Percentiles rank a stretch among this genome's conserved stretches.
phyloP scores from a whole-genome alignment of 2,329 filamentous ascomycete species.

The Colletotrichum liriopes region DNA sequence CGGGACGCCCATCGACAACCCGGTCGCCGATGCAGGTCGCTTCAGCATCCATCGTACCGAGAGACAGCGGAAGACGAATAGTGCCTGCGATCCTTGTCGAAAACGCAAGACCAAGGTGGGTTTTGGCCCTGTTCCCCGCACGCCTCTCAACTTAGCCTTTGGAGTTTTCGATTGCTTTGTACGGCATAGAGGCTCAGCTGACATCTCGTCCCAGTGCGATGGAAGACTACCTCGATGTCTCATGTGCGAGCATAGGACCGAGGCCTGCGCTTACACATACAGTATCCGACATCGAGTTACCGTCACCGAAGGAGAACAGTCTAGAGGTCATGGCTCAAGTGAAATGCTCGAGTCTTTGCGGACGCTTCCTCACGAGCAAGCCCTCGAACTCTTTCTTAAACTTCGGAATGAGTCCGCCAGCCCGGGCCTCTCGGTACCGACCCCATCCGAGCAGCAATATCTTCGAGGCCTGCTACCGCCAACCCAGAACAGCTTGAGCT shows the following conservation, averaged over 20 bases:
- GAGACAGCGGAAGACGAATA: conserved; percentile 20
- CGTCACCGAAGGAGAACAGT: conserved; percentile 15
- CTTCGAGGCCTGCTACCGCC: conserved; percentile 15
- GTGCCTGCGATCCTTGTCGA: conserved; percentile 33
- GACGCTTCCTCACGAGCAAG: conserved; percentile 14
- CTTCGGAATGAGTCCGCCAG: neutral
- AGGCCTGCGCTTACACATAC: conserved; percentile 29
- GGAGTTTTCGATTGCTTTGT: neutral
- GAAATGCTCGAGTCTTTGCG: conserved; percentile 26
- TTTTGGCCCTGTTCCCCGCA: neutral
- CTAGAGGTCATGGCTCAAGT: neutral
- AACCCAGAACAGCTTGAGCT: conserved; percentile 20
- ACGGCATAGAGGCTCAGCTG: neutral
- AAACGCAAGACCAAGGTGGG: conserved; percentile 31
- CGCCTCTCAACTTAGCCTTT: too few relatives aligned
- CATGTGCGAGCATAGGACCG: conserved; percentile 26
- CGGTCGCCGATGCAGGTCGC: neutral
- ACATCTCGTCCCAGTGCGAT: conserved; percentile 7
- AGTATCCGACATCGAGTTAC: conserved; percentile 23
- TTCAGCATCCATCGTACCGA: neutral
- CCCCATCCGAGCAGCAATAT: neutral
- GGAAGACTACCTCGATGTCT: conserved; percentile 26
- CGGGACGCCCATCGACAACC: neutral
- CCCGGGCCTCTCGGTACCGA: too few relatives aligned
- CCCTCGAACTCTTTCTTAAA: conserved; percentile 10